Base-by-base conservation (phyloP, 2,329 filamentous ascomycete species). In the Aphanocladium album region DNA sequence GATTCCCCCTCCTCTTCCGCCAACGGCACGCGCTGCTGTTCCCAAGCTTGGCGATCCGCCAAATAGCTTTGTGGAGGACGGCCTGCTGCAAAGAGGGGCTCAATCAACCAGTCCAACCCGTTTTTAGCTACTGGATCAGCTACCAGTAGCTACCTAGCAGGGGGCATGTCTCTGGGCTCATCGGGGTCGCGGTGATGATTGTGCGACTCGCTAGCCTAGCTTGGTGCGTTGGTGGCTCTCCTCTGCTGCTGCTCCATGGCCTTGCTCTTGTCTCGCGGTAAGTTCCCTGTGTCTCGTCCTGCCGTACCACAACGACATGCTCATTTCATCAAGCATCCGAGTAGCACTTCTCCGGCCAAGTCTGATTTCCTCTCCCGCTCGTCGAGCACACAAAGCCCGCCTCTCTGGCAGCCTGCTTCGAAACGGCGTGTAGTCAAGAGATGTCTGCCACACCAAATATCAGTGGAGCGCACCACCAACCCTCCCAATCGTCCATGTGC, bases 51-150 rank as follows among this genome's bases (percentile, higher is more conserved):
- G 54, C 54, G 54, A 57, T 57, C 54, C 30, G 54, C 54, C 14
- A 57, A 57, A 56, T 37, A 39, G 54, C 45, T 49, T 49, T 57
- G 52, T 55, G 52, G 52, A 55, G 52, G 52, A 45, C n/a, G 39
- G 25, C 37, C 17, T 33, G 5, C 25, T 55, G 4, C 30, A 57
- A 30, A 49, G 43, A 49, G 43, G 43, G 43, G 45, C 50, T 41
- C 35, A 41, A 17, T 53, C 37, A 11, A 43, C n/a, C 23, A 16
- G 46, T 27, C n/a, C n/a, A 27, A 33, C 21, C 54, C 41, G 52
- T 33, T 57, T 46, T 37, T 39, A 23, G 39, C 21, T 23, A 19
- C 39, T 33, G 7, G 17, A n/a, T 19, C 16, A 25, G 27, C 30
- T 11, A 46, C 19, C 43, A 23, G 7, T 7, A 46, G 23, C 43